A percentile compares a stretch with the other conserved stretches of the same genome.
Conservation (phyloP, 495 filamentous ascomycete genomes). For the Penicillium ucsense region DNA sequence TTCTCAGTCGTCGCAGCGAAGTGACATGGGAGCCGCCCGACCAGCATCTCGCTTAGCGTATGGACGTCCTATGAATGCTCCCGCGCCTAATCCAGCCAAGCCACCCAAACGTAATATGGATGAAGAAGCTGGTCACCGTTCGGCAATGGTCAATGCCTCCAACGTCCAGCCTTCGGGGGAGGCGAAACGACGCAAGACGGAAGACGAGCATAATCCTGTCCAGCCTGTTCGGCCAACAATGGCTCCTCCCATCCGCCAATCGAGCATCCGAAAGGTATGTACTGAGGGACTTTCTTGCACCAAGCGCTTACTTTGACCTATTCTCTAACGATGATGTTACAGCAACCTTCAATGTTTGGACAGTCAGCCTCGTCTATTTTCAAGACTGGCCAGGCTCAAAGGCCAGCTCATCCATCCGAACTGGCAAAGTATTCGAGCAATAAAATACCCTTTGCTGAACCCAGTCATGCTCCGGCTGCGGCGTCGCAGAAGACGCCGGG, state of each 20-base stretch:
- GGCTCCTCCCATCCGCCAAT: constrained; percentile 75
- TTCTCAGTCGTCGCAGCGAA: constrained; percentile 25
- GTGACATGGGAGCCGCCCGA: constrained; percentile 40
- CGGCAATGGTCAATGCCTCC: constrained; percentile 31
- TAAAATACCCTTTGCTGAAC: constrained; percentile 81
- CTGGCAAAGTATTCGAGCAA: constrained; percentile 75
- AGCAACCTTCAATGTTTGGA: constrained; percentile 51
- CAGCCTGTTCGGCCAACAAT: constrained; percentile 48
- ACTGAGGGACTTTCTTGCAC: not conserved
- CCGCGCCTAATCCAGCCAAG: constrained; percentile 54
- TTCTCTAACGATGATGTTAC: not conserved
- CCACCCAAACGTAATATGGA: constrained; percentile 52
- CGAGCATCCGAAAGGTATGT: constrained; percentile 64
- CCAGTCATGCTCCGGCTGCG: constrained; percentile 37
- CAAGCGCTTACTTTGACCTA: not conserved
- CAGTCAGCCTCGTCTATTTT: constrained; percentile 34
- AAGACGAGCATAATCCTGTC: constrained; percentile 43
- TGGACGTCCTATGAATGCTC: constrained; percentile 36
- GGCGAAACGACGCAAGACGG: constrained; percentile 48
- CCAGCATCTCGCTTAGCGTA: constrained; percentile 46
- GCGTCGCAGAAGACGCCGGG: constrained; percentile 49
- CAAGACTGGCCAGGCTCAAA: constrained; percentile 38
- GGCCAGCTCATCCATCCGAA: constrained; percentile 58
- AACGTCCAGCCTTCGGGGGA: constrained; percentile 39
- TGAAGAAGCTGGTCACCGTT: constrained; percentile 38